Conservation (phyloP, 805 yeast species). For the Kazachstania bromeliacearum region DNA sequence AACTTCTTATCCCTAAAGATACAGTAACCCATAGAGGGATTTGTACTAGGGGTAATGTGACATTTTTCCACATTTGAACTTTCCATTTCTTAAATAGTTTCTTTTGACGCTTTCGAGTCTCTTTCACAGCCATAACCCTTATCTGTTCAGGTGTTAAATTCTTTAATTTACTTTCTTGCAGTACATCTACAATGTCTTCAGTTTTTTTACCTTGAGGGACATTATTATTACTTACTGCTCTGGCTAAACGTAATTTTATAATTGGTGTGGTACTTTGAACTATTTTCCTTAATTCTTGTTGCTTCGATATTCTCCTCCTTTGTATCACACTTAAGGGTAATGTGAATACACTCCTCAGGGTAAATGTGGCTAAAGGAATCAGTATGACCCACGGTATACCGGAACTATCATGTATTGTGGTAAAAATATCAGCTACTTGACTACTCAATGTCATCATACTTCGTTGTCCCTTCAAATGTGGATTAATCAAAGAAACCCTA, state of each 20-base stretch:
- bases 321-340: slow-evolving; percentile 72
- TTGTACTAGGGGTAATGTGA: slow-evolving; percentile 67
- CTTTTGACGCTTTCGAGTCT: slow-evolving; percentile 66
- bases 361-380: slow-evolving; percentile 64
- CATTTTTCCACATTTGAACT: slow-evolving; percentile 75
- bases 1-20: slow-evolving; percentile 62
- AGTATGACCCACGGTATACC: slow-evolving; percentile 78
- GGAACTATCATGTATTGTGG: slow-evolving; percentile 38
- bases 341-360: slow-evolving; percentile 57
- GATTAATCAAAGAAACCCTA: no score
- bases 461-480: no score
- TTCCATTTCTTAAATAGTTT: slow-evolving; percentile 52
- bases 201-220: not conserved
- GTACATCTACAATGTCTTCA: slow-evolving; percentile 3
- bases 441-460: slow-evolving; percentile 9
- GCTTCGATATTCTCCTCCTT: slow-evolving; percentile 58
- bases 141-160: slow-evolving; percentile 69
- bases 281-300: slow-evolving; percentile 62
- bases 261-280: slow-evolving; percentile 70
- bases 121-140: slow-evolving; percentile 62
- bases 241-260: slow-evolving; percentile 43
- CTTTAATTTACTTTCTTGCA: slow-evolving; percentile 1
- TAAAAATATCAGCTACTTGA: slow-evolving; percentile 20
- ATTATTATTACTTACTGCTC: slow-evolving; percentile 16
- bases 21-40: slow-evolving; percentile 80